Evolutionary conservation across 495 filamentous ascomycete species (phyloP), one percentile per base, ranked within the genome.

Genomic region (Penicillium crystallinum): DNA sequence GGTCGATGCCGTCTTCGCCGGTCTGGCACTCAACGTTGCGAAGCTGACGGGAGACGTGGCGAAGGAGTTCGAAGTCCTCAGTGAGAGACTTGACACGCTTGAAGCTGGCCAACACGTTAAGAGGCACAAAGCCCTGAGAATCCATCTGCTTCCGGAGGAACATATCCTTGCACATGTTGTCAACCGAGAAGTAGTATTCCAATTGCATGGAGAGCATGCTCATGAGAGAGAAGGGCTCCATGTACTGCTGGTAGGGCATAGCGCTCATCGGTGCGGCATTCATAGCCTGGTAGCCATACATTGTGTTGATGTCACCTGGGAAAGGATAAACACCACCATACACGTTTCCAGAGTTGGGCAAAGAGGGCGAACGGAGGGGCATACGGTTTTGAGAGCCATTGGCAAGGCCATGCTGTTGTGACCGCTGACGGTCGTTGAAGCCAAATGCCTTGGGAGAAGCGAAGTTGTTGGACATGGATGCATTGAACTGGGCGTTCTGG

Each of bases 81-180:
- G 87, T 88, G 22, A 96, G 68, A 12, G 79, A 69, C 70, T 83
- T 87, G 62, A 98, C 85, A 42, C 92, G 84, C 62, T 88, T 89
- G 75, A 98, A 98, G 35, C 70, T 75, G 8, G 88, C 85, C 53
- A 98, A 83, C 37, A 95, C 74, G 22, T 66, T 67, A 48, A 98
- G 66, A 46, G 79, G 81, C n/a, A 96, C 91, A 64, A 88, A 98
- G 8, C 93, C 93, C 66, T 96, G 86, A 2, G 83, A 87, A 63
- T 98, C 92, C 95, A 98, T 97, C 46, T 90, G 85, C 54, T 82
- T 83, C 27, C 93, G 84, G 25, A 98, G 79, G 69, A 83, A 97
- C 58, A 86, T 78, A 61, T 98, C 93, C 70, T 95, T 97, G 81
- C 89, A 92, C 49, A 97, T 81, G 66, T 97, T 97, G 57, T 97